Evolutionary conservation across 2,329 filamentous ascomycete genomes (phyloP).

Genomic region (Xylaria sp.): DNA sequence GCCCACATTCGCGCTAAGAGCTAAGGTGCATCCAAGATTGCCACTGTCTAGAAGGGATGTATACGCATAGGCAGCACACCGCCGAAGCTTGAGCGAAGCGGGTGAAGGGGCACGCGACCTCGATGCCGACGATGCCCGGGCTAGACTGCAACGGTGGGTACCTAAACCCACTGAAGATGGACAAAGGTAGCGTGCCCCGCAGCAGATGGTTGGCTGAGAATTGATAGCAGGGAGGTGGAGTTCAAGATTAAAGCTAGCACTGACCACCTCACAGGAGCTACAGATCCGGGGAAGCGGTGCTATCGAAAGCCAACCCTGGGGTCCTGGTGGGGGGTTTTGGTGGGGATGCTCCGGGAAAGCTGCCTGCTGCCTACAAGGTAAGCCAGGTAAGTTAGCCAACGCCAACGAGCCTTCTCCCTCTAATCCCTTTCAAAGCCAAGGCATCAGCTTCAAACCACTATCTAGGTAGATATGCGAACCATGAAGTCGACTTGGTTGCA

Average conservation of each 20-base stretch:
- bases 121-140: not conserved
- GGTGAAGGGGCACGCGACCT: constrained; percentile 29
- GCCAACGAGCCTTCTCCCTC: too few relatives aligned
- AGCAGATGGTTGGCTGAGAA: constrained; percentile 11
- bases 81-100: constrained; percentile 4
- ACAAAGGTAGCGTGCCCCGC: constrained; percentile 12
- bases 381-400: not conserved
- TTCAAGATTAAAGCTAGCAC: constrained; percentile 9
- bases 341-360: not conserved
- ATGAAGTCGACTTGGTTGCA: too few relatives aligned
- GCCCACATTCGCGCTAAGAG: constrained; percentile 6
- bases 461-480: too few relatives aligned
- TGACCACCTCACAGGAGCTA: constrained; percentile 3
- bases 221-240: not conserved
- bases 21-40: not conserved
- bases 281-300: constrained; percentile 15
- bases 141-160: not conserved
- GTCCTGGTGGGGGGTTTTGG: not conserved
- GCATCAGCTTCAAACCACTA: too few relatives aligned
- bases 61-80: constrained; percentile 2
- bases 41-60: not conserved
- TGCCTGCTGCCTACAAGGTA: not conserved
- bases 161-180: not conserved
- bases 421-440: too few relatives aligned
- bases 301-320: not conserved